Conservation (phyloP, 129 eudicot species). For the Flaveria brownii region DNA sequence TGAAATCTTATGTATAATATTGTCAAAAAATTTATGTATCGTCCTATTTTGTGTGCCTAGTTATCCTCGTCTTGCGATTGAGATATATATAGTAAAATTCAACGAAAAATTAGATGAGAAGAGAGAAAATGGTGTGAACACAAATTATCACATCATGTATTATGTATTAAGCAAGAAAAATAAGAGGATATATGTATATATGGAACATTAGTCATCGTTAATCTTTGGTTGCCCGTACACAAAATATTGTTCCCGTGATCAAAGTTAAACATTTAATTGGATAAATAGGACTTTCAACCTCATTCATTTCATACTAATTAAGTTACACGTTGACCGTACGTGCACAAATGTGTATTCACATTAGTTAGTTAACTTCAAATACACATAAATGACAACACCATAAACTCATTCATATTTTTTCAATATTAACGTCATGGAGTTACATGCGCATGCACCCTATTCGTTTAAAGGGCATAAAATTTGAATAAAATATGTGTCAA, state of each 20-base stretch:
- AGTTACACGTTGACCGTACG: slow-evolving; percentile 2
- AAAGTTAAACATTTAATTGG: not conserved
- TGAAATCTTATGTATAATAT: too few species aligned
- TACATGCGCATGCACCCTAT: not conserved
- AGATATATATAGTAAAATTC: not conserved
- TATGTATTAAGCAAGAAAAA: not conserved
- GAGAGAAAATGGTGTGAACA: not conserved
- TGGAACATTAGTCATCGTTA: too few species aligned
- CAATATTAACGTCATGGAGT: not conserved
- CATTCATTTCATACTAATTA: not conserved
- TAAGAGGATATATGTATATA: not conserved
- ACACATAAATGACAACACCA: not conserved
- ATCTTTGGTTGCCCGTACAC: not conserved
- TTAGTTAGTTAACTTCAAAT: not conserved
- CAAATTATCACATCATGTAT: not conserved
- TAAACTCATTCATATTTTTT: not conserved
- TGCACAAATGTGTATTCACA: not conserved
- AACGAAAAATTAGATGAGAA: too few species aligned
- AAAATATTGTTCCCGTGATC: slow-evolving; percentile 8
- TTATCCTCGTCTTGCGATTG: not conserved
- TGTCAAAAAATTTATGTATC: too few species aligned
- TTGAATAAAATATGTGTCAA: not conserved
- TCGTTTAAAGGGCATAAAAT: not conserved
- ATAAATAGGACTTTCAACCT: not conserved
- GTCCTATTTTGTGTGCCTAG: not conserved